These are phyloP conservation scores for Lasiodiplodia theobromae DNA, from an alignment of 2,329 filamentous ascomycete species.

Conservation along the genomic window DNA sequence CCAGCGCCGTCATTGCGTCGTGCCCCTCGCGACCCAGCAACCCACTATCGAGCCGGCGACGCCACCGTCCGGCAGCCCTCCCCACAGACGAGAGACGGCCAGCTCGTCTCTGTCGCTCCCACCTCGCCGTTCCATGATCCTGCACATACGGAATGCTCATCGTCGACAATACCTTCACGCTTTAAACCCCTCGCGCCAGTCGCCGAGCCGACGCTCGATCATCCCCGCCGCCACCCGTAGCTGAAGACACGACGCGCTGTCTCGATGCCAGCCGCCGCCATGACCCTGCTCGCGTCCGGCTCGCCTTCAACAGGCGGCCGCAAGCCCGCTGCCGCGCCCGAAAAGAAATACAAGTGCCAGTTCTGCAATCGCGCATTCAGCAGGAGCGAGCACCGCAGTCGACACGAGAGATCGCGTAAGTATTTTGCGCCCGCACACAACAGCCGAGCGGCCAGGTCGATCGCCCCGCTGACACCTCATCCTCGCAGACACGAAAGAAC, in stretches of 20 bases:
- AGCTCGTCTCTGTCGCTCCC: slow-evolving; percentile 30
- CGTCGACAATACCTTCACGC: slow-evolving; percentile 29
- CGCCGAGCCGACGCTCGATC: slow-evolving; percentile 30
- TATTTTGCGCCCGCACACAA: slow-evolving; percentile 47
- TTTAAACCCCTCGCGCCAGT: slow-evolving; percentile 30
- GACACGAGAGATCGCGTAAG: slow-evolving; percentile 98
- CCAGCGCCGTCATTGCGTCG: slow-evolving; percentile 25
- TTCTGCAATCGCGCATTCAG: slow-evolving; percentile 98
- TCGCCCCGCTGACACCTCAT: slow-evolving; percentile 38
- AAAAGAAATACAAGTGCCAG: slow-evolving; percentile 99
- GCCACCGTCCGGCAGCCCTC: slow-evolving; percentile 21
- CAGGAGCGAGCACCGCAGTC: slow-evolving; percentile 93
- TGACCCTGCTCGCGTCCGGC: slow-evolving; percentile 69
- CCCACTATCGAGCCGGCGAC: slow-evolving; percentile 6
- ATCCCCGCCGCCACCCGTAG: slow-evolving; percentile 17
- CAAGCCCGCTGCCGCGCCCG: slow-evolving; percentile 76
- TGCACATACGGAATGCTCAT: slow-evolving; percentile 30
- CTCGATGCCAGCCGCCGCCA: slow-evolving; percentile 66
- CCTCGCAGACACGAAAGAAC: slow-evolving; percentile 89
- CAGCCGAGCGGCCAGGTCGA: slow-evolving; percentile 31
- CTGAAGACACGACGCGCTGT: slow-evolving; percentile 27
- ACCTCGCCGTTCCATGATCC: slow-evolving; percentile 28
- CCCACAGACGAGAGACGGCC: slow-evolving; percentile 28
- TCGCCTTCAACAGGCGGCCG: slow-evolving; percentile 73
- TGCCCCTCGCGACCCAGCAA: slow-evolving; percentile 9